A percentile compares a stretch with the other conserved stretches of the same genome.
These are phyloP conservation scores for Dalbergia cochinchinensis DNA, from an alignment of 306 rosid genomes.

Conservation along the genomic window DNA sequence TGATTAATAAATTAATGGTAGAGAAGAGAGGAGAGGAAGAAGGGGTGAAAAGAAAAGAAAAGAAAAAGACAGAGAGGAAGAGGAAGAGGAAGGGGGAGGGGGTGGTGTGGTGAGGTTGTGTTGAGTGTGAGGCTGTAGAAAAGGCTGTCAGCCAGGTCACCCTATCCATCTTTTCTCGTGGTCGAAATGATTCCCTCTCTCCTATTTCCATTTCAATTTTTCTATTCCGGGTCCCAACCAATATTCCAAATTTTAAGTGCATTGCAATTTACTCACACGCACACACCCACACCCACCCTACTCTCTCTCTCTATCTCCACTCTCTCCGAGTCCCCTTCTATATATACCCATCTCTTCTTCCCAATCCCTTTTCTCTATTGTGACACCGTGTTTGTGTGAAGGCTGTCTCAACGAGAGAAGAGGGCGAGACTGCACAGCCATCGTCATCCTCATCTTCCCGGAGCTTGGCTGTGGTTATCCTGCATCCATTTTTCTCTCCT, in stretches of 20 bases:
- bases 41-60: neutral
- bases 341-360: constrained; percentile 26
- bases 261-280: neutral
- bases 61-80: too few relatives aligned
- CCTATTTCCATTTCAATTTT: neutral
- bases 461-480: constrained; percentile 1
- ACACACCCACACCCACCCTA: neutral
- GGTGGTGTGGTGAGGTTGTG: neutral
- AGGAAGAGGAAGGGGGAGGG: neutral
- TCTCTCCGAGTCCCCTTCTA: neutral
- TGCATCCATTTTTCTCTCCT: constrained; percentile 25
- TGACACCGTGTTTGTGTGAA: neutral
- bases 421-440: constrained; percentile 18
- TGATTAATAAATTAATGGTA: neutral
- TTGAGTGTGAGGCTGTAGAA: neutral
- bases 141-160: constrained; percentile 52
- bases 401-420: neutral
- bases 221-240: constrained; percentile 31
- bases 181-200: constrained; percentile 51
- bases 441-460: neutral
- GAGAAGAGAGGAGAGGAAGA: neutral
- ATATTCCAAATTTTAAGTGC: constrained; percentile 8
- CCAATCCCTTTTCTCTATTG: neutral
- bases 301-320: neutral
- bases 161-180: constrained; percentile 53